phyloP scores from a whole-genome alignment of 2,329 filamentous ascomycete genomes.

The Epichloe baconii region DNA sequence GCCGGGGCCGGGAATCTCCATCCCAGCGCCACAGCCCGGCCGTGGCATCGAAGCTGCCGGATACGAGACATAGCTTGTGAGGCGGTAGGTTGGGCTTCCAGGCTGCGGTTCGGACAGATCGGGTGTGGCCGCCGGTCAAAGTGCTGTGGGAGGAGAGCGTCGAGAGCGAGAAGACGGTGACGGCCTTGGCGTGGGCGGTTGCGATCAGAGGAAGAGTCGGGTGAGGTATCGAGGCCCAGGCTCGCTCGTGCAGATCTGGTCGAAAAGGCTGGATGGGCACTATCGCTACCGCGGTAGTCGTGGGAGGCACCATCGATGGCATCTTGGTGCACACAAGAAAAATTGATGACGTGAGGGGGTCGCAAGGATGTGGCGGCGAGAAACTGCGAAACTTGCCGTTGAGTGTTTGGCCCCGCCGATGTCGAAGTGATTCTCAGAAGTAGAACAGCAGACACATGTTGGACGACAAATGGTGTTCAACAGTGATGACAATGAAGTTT shows the following conservation, averaged over 20 bases:
- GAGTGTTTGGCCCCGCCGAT: too few relatives aligned
- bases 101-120: constrained; percentile 70
- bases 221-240: constrained; percentile 79
- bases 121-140: constrained; percentile 78
- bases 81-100: constrained; percentile 67
- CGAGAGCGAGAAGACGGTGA: constrained; percentile 78
- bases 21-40: constrained; percentile 72
- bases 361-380: too few relatives aligned
- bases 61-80: constrained; percentile 65
- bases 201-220: constrained; percentile 79
- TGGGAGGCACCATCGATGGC: constrained; percentile 1
- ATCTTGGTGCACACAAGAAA: neutral
- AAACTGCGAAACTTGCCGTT: too few relatives aligned
- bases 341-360: too few relatives aligned
- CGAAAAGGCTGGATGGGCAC: constrained; percentile 36
- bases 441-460: too few relatives aligned
- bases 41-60: constrained; percentile 85
- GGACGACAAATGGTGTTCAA: too few relatives aligned
- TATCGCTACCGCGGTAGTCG: neutral
- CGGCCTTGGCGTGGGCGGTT: constrained; percentile 75
- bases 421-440: too few relatives aligned
- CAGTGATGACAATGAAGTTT: too few relatives aligned
- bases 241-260: constrained; percentile 52
- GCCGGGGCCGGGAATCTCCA: constrained; percentile 18
- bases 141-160: constrained; percentile 67